A percentile compares a stretch with the other conserved stretches of the same genome.
Conservation (phyloP, 2,329 filamentous ascomycete species). For the Nemania sp. region DNA sequence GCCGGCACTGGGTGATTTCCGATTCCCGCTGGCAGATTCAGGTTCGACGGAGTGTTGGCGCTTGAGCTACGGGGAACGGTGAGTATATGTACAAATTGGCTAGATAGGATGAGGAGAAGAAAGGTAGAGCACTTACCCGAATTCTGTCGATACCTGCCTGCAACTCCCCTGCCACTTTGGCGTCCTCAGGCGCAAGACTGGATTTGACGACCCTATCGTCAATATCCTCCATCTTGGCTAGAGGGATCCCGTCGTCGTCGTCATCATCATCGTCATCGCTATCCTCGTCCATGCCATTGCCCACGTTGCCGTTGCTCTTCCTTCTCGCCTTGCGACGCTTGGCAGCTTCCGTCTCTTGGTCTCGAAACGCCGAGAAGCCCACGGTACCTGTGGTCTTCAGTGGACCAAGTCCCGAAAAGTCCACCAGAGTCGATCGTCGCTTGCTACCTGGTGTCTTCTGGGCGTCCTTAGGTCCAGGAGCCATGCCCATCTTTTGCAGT, state of each 20-base stretch:
- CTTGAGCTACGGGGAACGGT: conserved; percentile 72
- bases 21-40: conserved; percentile 60
- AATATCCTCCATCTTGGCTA: conserved; percentile 74
- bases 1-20: conserved; percentile 60
- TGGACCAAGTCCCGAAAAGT: conserved; percentile 86
- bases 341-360: conserved; percentile 68
- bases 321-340: conserved; percentile 71
- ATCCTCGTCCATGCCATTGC: conserved; percentile 73
- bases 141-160: conserved; percentile 86
- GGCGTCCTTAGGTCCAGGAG: conserved; percentile 74
- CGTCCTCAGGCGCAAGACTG: conserved; percentile 77
- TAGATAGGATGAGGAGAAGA: not conserved
- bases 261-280: conserved; percentile 72
- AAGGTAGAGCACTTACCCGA: conserved; percentile 73
- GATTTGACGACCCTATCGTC: conserved; percentile 71
- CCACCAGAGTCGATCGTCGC: conserved; percentile 83
- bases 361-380: conserved; percentile 89
- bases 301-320: conserved; percentile 70
- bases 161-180: conserved; percentile 77
- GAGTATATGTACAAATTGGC: conserved; percentile 45
- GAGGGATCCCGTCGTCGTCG: conserved; percentile 73
- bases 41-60: conserved; percentile 81
- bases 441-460: conserved; percentile 74
- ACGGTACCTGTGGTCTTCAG: conserved; percentile 89
- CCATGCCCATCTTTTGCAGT: conserved; percentile 94